phyloP scores from a whole-genome alignment of 2,329 filamentous ascomycete species.

The Phialophora macrospora region DNA sequence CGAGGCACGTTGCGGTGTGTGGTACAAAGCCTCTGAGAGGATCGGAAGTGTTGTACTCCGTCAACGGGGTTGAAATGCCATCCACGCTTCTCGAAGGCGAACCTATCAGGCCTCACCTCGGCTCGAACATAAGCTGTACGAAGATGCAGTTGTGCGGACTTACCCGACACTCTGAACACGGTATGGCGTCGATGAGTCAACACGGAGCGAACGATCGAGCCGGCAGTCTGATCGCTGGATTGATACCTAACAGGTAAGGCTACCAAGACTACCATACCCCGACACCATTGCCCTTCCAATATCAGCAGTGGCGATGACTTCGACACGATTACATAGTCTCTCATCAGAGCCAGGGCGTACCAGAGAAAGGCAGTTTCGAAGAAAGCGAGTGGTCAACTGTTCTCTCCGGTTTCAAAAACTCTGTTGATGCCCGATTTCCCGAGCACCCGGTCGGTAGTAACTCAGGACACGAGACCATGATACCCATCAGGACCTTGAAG shows the following conservation, averaged over 20 bases:
- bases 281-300: not conserved
- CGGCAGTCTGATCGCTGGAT: not conserved
- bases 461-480: not conserved
- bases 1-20: no score
- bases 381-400: not conserved
- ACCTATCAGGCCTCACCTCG: not conserved
- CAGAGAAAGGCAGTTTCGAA: not conserved
- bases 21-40: no score
- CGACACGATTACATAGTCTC: not conserved
- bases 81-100: not conserved
- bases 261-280: not conserved
- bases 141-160: not conserved
- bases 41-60: not conserved
- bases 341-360: no score
- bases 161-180: not conserved
- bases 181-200: not conserved
- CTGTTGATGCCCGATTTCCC: not conserved
- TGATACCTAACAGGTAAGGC: not conserved
- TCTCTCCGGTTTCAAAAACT: not conserved
- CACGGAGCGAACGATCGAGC: not conserved
- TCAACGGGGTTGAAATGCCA: not conserved
- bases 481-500: slow-evolving; percentile 2
- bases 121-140: not conserved
- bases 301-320: not conserved
- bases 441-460: not conserved